phyloP scores from a whole-genome alignment of 768 basidiomycete genomes.

The Amanita fuliginea region DNA sequence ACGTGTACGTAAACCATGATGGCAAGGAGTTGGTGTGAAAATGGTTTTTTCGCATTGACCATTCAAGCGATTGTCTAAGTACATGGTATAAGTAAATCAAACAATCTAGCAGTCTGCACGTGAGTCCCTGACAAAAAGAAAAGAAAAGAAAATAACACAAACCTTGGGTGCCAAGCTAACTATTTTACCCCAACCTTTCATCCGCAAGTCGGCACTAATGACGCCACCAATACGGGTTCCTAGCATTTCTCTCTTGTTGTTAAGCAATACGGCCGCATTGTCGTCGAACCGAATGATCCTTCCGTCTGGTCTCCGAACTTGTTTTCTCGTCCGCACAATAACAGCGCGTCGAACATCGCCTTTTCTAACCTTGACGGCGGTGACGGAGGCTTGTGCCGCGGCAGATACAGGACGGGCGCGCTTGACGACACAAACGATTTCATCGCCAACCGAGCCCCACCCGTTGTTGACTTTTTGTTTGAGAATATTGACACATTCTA shows the following conservation, averaged over 20 bases:
- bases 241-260: slow-evolving; percentile 93
- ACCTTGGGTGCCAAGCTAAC: slow-evolving; percentile 89
- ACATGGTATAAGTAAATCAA: neutral
- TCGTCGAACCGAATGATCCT: slow-evolving; percentile 87
- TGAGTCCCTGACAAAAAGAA: neutral
- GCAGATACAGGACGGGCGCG: slow-evolving; percentile 75
- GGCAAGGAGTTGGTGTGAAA: neutral
- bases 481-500: slow-evolving; percentile 93
- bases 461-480: slow-evolving; percentile 96
- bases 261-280: slow-evolving; percentile 89
- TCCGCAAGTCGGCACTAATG: slow-evolving; percentile 81
- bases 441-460: slow-evolving; percentile 88
- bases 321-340: slow-evolving; percentile 87
- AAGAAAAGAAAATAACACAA: neutral
- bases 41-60: neutral
- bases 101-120: neutral
- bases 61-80: neutral
- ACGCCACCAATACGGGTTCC: slow-evolving; percentile 92
- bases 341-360: slow-evolving; percentile 96
- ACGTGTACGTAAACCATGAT: neutral
- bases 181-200: slow-evolving; percentile 94
- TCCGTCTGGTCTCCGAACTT: slow-evolving; percentile 80
- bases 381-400: slow-evolving; percentile 53
- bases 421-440: slow-evolving; percentile 93
- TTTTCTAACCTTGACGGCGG: slow-evolving; percentile 80